Base-by-base conservation (phyloP, 768 basidiomycete genomes). In the Boletus subcaerulescens region DNA sequence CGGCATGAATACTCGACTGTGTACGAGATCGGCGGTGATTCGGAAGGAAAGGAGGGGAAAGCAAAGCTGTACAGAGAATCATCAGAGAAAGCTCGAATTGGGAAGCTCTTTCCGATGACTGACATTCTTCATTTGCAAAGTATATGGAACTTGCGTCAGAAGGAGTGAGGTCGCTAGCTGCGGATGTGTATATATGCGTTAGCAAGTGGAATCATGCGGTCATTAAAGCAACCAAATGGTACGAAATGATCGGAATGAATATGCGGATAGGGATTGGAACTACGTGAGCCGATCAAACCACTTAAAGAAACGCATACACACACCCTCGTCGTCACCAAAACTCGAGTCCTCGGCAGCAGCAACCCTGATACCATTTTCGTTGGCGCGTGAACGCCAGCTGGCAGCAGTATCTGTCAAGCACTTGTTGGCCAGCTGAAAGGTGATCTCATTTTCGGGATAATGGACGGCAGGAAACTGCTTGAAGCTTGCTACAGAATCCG, bases 311-410 rank as follows among this genome's bases (percentile, higher is more conserved):
- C 58, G 58, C 62, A 68, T 70, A 68, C 57, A 71, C 67, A 38
- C 48, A 80, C 79, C 72, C 60, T 82, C 80, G 57, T 86, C 86
- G 18, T 78, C 75, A 45, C 68, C 71, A 55, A 69, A 73, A 56
- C 68, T 70, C 11, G 76, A 70, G 2, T 75, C 71, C 24, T 69
- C 65, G 18, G 66, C 70, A 38, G 75, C 70, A 26, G 80, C 74
- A 48, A 87, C 84, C 67, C 80, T 85, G 55, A 89, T 88, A 41
- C 86, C 86, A 58, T 88, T 84, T 60, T 87, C 84, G 54, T 75
- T 83, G 48, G 87, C 85, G 47, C 87, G 76, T 31, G 80, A 83
- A 52, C 88, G 79, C 89, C 89, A 91, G 65, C 81, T 88, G 33
- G 80, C 77, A 5, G 85, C 80, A 38, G 84, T 78, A 65, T 86